Conservation (phyloP, 352 stramenopile genomes). For the Pythium dissotocum region DNA sequence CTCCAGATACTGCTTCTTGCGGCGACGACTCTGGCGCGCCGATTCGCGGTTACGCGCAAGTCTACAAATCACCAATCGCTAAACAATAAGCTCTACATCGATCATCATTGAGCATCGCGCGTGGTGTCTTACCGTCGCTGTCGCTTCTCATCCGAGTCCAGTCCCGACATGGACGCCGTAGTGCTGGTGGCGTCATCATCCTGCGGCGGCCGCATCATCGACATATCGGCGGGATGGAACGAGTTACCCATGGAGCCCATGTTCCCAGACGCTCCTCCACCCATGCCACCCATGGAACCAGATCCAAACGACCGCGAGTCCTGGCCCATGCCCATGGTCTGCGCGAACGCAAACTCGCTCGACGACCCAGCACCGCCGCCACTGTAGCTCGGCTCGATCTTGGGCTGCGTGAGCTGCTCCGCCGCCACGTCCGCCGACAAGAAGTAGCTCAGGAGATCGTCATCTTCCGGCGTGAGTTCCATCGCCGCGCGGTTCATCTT, state of each 20-base stretch:
- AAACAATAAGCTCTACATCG: not conserved
- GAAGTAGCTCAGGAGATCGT: conserved; percentile 89
- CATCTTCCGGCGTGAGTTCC: conserved; percentile 84
- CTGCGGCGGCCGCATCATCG: conserved; percentile 49
- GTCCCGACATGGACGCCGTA: conserved; percentile 32
- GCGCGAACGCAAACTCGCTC: conserved; percentile 30
- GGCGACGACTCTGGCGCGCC: conserved; percentile 81
- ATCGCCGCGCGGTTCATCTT: conserved; percentile 37
- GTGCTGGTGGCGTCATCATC: conserved; percentile 53
- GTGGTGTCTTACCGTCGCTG: conserved; percentile 47
- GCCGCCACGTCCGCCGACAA: conserved; percentile 70
- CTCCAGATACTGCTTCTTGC: conserved; percentile 91
- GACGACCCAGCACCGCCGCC: not conserved
- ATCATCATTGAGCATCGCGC: not conserved
- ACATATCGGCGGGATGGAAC: conserved; percentile 54
- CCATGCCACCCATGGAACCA: not conserved
- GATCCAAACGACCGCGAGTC: conserved; percentile 26
- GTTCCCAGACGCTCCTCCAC: conserved; percentile 19
- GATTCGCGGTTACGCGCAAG: conserved; percentile 88
- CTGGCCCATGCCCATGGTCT: conserved; percentile 29
- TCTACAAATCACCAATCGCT: conserved; percentile 15
- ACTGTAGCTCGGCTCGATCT: conserved; percentile 28
- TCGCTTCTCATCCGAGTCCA: conserved; percentile 78
- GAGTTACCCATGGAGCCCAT: conserved; percentile 55
- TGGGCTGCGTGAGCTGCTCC: conserved; percentile 48